Evolutionary conservation across 1,284 basidiomycete genomes (phyloP).

Genomic region (Ceratobasidium sp.): DNA sequence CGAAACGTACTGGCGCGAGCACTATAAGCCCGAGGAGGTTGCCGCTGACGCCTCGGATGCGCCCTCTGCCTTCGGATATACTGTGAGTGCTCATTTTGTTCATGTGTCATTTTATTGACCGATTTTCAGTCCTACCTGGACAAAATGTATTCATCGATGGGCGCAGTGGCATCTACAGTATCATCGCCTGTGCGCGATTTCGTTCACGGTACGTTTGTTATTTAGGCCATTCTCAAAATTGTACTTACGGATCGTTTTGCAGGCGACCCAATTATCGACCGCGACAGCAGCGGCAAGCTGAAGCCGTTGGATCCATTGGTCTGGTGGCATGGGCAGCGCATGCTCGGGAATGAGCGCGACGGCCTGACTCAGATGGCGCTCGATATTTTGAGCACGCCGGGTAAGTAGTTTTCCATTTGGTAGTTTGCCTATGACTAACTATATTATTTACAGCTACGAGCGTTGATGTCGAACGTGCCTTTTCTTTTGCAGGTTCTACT

Average conservation of each 20-base stretch:
- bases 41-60: neutral
- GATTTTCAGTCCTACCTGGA: neutral
- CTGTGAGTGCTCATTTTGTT: neutral
- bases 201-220: neutral
- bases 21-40: neutral
- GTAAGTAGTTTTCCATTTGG: neutral
- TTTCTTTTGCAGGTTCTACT: neutral
- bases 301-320: neutral
- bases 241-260: neutral
- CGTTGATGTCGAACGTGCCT: slow-evolving; percentile 18
- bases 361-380: slow-evolving; percentile 21
- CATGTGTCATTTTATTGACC: neutral
- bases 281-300: neutral
- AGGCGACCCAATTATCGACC: neutral
- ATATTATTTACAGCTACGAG: slow-evolving; percentile 1
- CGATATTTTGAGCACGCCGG: slow-evolving; percentile 9
- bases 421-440: neutral
- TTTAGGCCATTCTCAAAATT: neutral
- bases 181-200: neutral
- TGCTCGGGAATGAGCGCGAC: neutral
- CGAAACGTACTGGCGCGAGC: neutral
- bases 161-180: neutral
- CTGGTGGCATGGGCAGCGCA: neutral
- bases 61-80: neutral
- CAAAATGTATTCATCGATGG: neutral